Evolutionary conservation across 164 flowering plant genomes (phyloP), one percentile per base, ranked within the genome.

Genomic region (Stephania japonica): DNA sequence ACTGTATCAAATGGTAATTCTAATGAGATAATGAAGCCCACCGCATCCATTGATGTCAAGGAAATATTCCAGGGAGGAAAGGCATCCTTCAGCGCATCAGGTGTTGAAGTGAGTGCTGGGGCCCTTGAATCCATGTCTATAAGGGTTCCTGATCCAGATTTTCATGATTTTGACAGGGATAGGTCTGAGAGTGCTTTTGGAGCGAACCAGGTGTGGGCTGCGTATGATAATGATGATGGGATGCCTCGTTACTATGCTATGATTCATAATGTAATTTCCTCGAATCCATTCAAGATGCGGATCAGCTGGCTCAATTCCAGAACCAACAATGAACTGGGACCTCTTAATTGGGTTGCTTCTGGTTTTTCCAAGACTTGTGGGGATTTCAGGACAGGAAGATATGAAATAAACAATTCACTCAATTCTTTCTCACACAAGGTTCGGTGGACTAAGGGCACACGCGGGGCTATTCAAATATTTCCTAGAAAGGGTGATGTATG

Each of bases 211-310:
- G 89, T 90, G 12, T 90, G 96, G 96, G 88, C 93, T 75, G 91
- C 88, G 7, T 91, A 91, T 76, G 96, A 91, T 75, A 83, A 76
- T 69, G 87, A 87, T 72, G 91, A 91, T 76, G 93, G 91, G 72
- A 91, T 91, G 96, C 96, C 96, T 75, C 85, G 96, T 16, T 86
- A 79, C 72, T 91, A 91, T 84, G 93, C 90, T 27, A 42, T 87
- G 79, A 81, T 91, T 49, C 93, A 85, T 65, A 78, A 50, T 24
- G 90, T 89, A 26, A 73, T 89, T 1, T 88, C 93, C 59, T 44
- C 73, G 70, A 78, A 84, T 47, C 96, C 93, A 10, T 91, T 91
- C 75, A 86, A 83, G 84, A 81, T 91, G 84, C 83, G 77, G 26
- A 86, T 88, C 27, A 81, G 90, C 77, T 88, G 91, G 90, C 93